phyloP scores from a whole-genome alignment of 2,329 filamentous ascomycete species.

The Rhinocladiella mackenziei region DNA sequence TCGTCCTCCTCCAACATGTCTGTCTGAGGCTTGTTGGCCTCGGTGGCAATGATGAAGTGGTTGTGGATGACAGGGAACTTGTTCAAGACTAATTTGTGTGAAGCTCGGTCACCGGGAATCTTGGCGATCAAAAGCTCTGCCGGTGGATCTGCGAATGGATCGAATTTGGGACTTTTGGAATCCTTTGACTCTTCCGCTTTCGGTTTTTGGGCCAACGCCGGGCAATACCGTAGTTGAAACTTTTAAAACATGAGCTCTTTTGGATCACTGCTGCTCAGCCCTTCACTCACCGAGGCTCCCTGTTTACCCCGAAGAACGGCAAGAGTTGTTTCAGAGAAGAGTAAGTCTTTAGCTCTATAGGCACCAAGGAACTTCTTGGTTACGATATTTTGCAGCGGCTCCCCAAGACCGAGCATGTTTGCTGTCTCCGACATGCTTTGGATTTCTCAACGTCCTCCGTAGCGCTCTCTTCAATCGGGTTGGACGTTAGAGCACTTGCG shows the following conservation, averaged over 20 bases:
- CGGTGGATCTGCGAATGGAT: conserved; percentile 45
- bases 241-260: conserved; percentile 23
- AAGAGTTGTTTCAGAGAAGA: conserved; percentile 29
- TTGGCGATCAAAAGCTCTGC: conserved; percentile 41
- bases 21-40: conserved; percentile 41
- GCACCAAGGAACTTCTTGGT: conserved; percentile 23
- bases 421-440: conserved; percentile 15
- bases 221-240: conserved; percentile 49
- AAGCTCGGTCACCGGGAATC: conserved; percentile 35
- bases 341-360: conserved; percentile 21
- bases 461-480: too few species aligned
- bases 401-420: conserved; percentile 12
- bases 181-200: conserved; percentile 13
- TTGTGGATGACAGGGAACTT: conserved; percentile 49
- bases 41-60: conserved; percentile 50
- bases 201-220: conserved; percentile 46
- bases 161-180: conserved; percentile 32
- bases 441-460: background rate
- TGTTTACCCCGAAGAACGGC: conserved; percentile 16
- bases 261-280: background rate
- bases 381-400: conserved; percentile 21
- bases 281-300: conserved; percentile 21
- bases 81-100: conserved; percentile 44
- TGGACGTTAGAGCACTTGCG: too few species aligned
- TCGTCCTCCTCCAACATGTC: conserved; percentile 43